These are phyloP conservation scores for Raddia guianensis DNA, from an alignment of 176 grass and related monocot species.

Conservation along the genomic window DNA sequence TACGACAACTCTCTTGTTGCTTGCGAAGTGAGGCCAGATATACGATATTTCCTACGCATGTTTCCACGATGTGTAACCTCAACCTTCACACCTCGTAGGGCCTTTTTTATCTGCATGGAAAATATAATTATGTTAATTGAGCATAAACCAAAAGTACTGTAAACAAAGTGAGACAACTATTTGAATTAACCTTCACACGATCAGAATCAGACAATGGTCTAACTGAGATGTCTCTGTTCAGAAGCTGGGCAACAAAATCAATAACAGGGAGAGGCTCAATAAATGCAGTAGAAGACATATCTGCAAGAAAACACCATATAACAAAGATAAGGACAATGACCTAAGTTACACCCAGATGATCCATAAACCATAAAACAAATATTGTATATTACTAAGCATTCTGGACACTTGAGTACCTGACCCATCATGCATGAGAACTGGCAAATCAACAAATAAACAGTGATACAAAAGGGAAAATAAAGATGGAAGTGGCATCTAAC, in stretches of 20 bases:
- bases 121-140: conserved; percentile 21
- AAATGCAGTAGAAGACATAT: conserved; percentile 95
- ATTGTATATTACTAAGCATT: background rate
- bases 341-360: background rate
- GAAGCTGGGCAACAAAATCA: conserved; percentile 91
- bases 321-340: background rate
- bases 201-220: conserved; percentile 89
- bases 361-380: conserved; percentile 22
- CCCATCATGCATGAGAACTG: conserved; percentile 19
- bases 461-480: background rate
- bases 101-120: conserved; percentile 78
- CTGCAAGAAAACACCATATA: conserved; percentile 43
- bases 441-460: conserved; percentile 4
- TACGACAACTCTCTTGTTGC: conserved; percentile 89
- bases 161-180: background rate
- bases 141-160: background rate
- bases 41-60: conserved; percentile 94
- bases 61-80: conserved; percentile 93
- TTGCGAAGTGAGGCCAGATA: conserved; percentile 91
- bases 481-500: conserved; percentile 46
- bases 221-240: conserved; percentile 81
- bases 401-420: background rate
- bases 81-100: conserved; percentile 85
- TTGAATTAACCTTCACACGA: conserved; percentile 75
- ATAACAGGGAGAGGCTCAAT: conserved; percentile 86